phyloP scores from a whole-genome alignment of 1,139 yeast genomes.

The Wickerhamiella infanticola region DNA sequence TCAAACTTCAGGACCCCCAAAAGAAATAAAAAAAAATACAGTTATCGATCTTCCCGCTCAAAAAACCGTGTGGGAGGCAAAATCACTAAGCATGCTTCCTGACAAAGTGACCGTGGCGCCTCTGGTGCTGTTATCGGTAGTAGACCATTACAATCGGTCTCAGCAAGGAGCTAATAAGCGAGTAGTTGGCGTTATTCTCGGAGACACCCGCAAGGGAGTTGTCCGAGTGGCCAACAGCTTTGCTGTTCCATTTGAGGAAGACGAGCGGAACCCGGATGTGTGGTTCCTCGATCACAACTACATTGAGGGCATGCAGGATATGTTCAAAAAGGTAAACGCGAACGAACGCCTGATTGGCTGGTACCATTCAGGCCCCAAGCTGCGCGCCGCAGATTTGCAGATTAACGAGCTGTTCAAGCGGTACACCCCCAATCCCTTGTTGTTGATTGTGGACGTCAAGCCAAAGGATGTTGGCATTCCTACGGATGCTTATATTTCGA shows the following conservation, averaged over 20 bases:
- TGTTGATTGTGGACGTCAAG: conserved; percentile 83
- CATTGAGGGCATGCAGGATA: conserved; percentile 91
- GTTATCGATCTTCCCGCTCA: neutral
- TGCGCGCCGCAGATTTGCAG: conserved; percentile 73
- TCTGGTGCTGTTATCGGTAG: conserved; percentile 79
- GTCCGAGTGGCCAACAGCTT: conserved; percentile 31
- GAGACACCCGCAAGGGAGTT: conserved; percentile 38
- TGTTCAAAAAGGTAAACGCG: conserved; percentile 96
- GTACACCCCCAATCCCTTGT: conserved; percentile 67
- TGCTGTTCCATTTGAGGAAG: conserved; percentile 91
- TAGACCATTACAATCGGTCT: conserved; percentile 84
- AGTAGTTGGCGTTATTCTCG: conserved; percentile 87
- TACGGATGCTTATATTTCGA: conserved; percentile 86
- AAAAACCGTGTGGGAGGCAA: neutral
- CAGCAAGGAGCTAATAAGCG: conserved; percentile 60
- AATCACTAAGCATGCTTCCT: conserved; percentile 6
- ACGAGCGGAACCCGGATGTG: conserved; percentile 78
- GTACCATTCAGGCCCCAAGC: conserved; percentile 96
- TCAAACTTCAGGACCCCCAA: conserved; percentile 2
- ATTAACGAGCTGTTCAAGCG: conserved; percentile 82
- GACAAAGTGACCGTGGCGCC: conserved; percentile 80
- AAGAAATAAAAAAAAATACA: neutral
- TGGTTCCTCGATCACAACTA: conserved; percentile 97
- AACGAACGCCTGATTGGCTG: conserved; percentile 92
- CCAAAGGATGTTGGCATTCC: conserved; percentile 76